A percentile compares a stretch with the other conserved stretches of the same genome.
Evolutionary conservation across 345 rosid species (phyloP).

Genomic region (Garcia nutans): DNA sequence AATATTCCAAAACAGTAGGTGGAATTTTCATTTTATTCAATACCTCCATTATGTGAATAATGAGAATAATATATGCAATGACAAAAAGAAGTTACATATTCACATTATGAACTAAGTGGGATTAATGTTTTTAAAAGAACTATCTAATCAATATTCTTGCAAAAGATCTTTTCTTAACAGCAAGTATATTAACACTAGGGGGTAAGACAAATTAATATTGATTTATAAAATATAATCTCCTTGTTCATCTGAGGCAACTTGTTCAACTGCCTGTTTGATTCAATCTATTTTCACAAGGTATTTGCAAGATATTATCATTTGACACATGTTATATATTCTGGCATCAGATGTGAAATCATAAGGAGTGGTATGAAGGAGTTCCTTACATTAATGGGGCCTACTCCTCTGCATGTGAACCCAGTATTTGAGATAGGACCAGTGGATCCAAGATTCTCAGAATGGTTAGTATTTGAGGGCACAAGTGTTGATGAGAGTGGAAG

Average conservation of each 20-base stretch:
- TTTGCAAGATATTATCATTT: no score
- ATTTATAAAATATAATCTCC: no score
- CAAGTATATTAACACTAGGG: no score
- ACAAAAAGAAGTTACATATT: neutral
- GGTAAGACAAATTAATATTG: no score
- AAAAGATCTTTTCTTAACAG: no score
- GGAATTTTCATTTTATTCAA: constrained; percentile 7
- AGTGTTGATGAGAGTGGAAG: constrained; percentile 83
- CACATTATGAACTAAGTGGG: neutral
- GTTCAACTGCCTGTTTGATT: neutral
- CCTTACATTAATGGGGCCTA: constrained; percentile 97
- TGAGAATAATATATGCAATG: neutral
- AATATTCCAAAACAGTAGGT: neutral
- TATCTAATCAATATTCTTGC: neutral
- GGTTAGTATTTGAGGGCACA: constrained; percentile 93
- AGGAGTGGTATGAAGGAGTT: constrained; percentile 84
- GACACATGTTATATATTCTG: neutral
- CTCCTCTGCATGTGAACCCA: constrained; percentile 84
- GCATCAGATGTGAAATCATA: constrained; percentile 71
- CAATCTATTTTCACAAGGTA: neutral
- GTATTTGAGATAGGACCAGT: constrained; percentile 90
- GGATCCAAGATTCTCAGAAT: constrained; percentile 91
- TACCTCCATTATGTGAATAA: constrained; percentile 2
- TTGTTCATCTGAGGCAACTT: no score
- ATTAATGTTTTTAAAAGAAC: neutral